Evolutionary conservation across 1,284 basidiomycete genomes (phyloP).

Genomic region (Tilletia walkeri): DNA sequence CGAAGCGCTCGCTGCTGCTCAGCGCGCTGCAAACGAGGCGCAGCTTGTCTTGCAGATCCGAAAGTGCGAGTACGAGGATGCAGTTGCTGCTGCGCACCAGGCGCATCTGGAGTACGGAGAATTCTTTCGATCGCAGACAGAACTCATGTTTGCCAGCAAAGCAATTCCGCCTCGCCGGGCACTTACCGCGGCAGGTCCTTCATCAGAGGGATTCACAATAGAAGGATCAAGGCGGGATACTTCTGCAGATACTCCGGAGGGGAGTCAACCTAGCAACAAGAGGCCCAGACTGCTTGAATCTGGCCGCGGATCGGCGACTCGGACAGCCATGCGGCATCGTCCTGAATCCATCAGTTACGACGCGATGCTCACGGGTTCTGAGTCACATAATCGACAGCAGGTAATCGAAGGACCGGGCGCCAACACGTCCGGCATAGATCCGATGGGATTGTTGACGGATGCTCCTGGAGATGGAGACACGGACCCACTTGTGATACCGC

Average conservation of each 20-base stretch:
- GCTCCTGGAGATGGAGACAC: not conserved
- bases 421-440: no score
- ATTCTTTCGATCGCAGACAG: not conserved
- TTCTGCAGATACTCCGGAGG: not conserved
- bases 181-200: no score
- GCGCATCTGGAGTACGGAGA: constrained; percentile 6
- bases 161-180: not conserved
- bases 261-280: not conserved
- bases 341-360: no score
- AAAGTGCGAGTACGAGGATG: constrained; percentile 7
- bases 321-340: not conserved
- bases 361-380: no score
- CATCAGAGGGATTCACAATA: no score
- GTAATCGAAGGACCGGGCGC: no score
- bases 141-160: constrained; percentile 15
- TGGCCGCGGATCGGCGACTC: not conserved
- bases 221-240: not conserved
- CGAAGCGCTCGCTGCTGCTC: constrained; percentile 7
- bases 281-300: not conserved
- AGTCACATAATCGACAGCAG: no score
- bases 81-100: not conserved
- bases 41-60: constrained; percentile 12
- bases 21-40: constrained; percentile 2
- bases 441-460: no score
- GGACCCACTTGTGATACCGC: not conserved